phyloP scores from a whole-genome alignment of 345 rosid genomes.

The Bretschneidera sinensis region DNA sequence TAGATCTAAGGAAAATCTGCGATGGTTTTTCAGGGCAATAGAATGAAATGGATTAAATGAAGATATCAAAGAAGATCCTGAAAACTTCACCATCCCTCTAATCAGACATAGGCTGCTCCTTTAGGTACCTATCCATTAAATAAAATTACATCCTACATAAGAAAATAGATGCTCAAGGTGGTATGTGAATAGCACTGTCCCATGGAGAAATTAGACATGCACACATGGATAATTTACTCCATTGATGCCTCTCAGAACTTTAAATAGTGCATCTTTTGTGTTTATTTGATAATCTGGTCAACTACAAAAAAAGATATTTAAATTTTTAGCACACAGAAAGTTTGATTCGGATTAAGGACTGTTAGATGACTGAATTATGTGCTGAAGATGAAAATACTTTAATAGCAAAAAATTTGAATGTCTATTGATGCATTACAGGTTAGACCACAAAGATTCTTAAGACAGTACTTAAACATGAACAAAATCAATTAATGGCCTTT shows the following conservation, averaged over 20 bases:
- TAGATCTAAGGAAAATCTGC: constrained; percentile 35
- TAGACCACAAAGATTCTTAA: too few species aligned
- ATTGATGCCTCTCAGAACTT: too few species aligned
- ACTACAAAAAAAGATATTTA: too few species aligned
- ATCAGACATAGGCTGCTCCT: constrained; percentile 45
- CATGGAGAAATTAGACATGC: not conserved
- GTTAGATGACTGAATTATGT: not conserved
- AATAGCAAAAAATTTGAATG: too few species aligned
- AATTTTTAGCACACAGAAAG: too few species aligned
- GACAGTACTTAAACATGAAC: too few species aligned
- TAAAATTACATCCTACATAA: constrained; percentile 35
- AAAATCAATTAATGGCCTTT: too few species aligned
- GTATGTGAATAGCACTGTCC: not conserved
- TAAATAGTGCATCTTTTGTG: too few species aligned
- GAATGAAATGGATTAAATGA: constrained; percentile 46
- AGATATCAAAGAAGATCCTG: constrained; percentile 43
- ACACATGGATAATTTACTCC: not conserved
- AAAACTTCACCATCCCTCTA: constrained; percentile 55
- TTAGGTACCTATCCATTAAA: constrained; percentile 50
- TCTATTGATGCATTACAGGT: too few species aligned
- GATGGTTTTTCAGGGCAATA: constrained; percentile 34
- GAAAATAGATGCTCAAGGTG: not conserved
- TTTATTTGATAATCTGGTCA: too few species aligned
- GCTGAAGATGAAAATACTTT: not conserved
- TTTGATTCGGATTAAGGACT: too few species aligned